Conservation (phyloP, 176 grass and related monocot species). For the Oryza rufipogon region DNA sequence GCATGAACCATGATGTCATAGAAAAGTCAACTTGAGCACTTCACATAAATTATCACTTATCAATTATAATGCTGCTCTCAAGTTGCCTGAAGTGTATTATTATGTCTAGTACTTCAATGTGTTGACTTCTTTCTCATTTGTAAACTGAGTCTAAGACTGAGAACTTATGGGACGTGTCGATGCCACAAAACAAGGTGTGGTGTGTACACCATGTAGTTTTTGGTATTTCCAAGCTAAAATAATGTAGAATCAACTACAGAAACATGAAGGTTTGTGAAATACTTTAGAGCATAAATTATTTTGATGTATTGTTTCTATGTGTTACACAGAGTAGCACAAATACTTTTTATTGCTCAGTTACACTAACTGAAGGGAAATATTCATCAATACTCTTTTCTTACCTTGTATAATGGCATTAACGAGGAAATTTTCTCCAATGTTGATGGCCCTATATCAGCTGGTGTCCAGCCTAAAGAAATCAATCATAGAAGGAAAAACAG, state of each 20-base stretch:
- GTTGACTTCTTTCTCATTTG: background rate
- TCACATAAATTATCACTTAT: conserved; percentile 27
- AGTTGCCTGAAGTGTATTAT: conserved; percentile 19
- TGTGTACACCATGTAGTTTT: background rate
- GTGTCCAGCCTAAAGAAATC: conserved; percentile 70
- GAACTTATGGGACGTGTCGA: background rate
- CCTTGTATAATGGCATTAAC: conserved; percentile 67
- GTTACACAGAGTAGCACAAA: background rate
- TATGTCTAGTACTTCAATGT: conserved; percentile 22
- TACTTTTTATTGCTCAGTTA: background rate
- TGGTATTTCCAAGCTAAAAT: conserved; percentile 5
- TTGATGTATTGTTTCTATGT: conserved; percentile 10
- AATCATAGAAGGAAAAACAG: conserved; percentile 18
- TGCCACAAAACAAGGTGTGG: background rate
- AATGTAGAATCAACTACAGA: conserved; percentile 3
- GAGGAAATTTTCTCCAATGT: conserved; percentile 72
- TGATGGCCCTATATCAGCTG: conserved; percentile 84
- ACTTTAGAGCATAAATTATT: background rate
- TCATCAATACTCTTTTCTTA: conserved; percentile 41
- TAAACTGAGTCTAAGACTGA: background rate
- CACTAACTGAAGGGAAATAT: background rate
- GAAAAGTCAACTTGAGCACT: conserved; percentile 16
- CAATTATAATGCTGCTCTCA: conserved; percentile 15
- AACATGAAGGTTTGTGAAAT: conserved; percentile 12
- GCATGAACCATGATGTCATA: background rate